phyloP scores from a whole-genome alignment of 495 filamentous ascomycete species.

The Lichenothelia convexa region DNA sequence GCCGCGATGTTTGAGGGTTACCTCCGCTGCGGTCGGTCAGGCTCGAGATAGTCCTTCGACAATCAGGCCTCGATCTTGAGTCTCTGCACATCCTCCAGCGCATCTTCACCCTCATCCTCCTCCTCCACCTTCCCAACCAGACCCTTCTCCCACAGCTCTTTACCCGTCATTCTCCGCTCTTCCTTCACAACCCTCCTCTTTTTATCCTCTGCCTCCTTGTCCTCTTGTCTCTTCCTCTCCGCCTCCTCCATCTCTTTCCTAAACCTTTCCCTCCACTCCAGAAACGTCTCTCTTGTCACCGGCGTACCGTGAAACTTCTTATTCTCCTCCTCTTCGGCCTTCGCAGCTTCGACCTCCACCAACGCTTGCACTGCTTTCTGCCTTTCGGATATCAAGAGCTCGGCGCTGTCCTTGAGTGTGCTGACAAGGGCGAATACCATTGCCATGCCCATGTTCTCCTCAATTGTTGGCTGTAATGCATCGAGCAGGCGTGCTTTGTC shows the following conservation, averaged over 20 bases:
- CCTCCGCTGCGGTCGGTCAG: no score
- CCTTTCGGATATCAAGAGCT: slow-evolving; percentile 57
- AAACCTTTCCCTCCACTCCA: slow-evolving; percentile 67
- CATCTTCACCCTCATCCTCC: slow-evolving; percentile 43
- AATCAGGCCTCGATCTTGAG: slow-evolving; percentile 42
- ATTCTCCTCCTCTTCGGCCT: slow-evolving; percentile 81
- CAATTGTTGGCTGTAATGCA: slow-evolving; percentile 47
- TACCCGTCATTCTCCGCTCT: slow-evolving; percentile 57
- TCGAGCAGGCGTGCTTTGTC: slow-evolving; percentile 58
- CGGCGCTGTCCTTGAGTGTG: slow-evolving; percentile 71
- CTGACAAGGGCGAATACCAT: slow-evolving; percentile 90
- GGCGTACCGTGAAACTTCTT: slow-evolving; percentile 84
- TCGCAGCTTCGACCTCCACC: slow-evolving; percentile 45
- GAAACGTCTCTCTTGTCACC: slow-evolving; percentile 70
- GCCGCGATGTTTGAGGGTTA: no score
- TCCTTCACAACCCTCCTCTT: slow-evolving; percentile 46
- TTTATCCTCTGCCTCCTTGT: slow-evolving; percentile 55
- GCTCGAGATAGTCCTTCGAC: no score
- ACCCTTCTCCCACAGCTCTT: slow-evolving; percentile 69
- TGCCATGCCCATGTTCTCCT: slow-evolving; percentile 89
- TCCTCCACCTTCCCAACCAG: slow-evolving; percentile 56
- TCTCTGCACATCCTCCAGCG: slow-evolving; percentile 43
- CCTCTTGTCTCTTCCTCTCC: slow-evolving; percentile 41
- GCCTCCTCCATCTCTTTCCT: slow-evolving; percentile 58
- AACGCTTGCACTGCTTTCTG: slow-evolving; percentile 38